A percentile compares a stretch with the other conserved stretches of the same genome.
These are phyloP conservation scores for Colletotrichum orbiculare DNA, from an alignment of 2,329 filamentous ascomycete species.

Conservation along the genomic window DNA sequence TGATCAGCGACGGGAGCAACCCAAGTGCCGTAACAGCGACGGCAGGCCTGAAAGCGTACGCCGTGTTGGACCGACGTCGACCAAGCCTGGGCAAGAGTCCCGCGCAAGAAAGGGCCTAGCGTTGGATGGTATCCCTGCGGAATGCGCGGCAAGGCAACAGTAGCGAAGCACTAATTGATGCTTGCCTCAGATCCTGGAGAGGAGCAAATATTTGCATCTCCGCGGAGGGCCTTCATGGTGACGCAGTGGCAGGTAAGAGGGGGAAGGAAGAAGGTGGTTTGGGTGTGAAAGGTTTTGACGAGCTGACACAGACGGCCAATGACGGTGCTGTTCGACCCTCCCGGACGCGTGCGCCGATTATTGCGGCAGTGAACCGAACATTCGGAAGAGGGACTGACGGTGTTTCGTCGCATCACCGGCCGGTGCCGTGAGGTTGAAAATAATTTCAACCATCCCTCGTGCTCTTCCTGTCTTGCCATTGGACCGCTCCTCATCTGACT, in stretches of 20 bases:
- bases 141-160: slow-evolving; percentile 26
- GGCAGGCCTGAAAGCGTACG: slow-evolving; percentile 12
- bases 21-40: slow-evolving; percentile 28
- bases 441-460: slow-evolving; percentile 24
- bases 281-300: slow-evolving; percentile 21
- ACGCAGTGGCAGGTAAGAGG: slow-evolving; percentile 2
- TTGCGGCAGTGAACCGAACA: slow-evolving; percentile 32
- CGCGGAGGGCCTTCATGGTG: slow-evolving; percentile 20
- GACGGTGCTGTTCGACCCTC: slow-evolving; percentile 15
- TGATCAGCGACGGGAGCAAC: slow-evolving; percentile 25
- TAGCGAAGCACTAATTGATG: slow-evolving; percentile 34
- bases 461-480: slow-evolving; percentile 21
- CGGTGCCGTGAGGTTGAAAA: slow-evolving; percentile 22
- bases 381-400: slow-evolving; percentile 27
- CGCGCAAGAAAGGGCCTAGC: slow-evolving; percentile 17
- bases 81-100: slow-evolving; percentile 2
- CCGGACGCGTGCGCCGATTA: slow-evolving; percentile 14
- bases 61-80: slow-evolving; percentile 2
- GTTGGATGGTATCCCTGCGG: slow-evolving; percentile 27
- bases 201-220: slow-evolving; percentile 30
- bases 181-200: slow-evolving; percentile 34
- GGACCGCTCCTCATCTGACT: not conserved
- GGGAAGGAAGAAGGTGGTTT: slow-evolving; percentile 14
- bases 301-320: slow-evolving; percentile 11
- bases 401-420: slow-evolving; percentile 30